phyloP scores from a whole-genome alignment of 139 green algal species.

The Ettlia oleoabundans region DNA sequence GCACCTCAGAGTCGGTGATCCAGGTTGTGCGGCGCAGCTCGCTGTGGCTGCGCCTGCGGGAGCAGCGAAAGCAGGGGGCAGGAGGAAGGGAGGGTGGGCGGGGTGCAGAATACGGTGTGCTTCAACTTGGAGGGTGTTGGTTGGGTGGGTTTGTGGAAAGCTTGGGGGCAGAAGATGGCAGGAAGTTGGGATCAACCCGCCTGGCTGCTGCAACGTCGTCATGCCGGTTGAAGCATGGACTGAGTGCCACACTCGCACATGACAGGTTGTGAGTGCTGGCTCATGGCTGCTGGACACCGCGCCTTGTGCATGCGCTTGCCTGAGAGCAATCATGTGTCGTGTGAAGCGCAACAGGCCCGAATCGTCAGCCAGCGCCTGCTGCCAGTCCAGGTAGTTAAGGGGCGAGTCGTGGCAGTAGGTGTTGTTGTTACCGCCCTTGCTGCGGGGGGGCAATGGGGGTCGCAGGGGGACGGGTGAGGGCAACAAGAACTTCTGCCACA shows the following conservation, averaged over 20 bases:
- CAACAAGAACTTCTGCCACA: no score
- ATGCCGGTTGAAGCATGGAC: no score
- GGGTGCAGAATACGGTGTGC: not conserved
- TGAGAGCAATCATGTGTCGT: conserved; percentile 68
- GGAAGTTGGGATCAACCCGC: no score
- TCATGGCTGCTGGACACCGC: no score
- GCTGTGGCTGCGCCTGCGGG: conserved; percentile 27
- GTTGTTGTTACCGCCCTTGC: conserved; percentile 98
- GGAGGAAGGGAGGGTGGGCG: not conserved
- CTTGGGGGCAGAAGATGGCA: no score
- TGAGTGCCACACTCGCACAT: no score
- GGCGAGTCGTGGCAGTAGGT: conserved; percentile 97
- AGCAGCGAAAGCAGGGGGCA: not conserved
- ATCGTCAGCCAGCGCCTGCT: conserved; percentile 59
- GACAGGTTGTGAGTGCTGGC: no score
- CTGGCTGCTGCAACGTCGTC: no score
- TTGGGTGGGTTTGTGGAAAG: no score
- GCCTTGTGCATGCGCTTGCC: conserved; percentile 17
- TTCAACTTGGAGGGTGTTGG: no score
- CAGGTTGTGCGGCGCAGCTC: conserved; percentile 71
- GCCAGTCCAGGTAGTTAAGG: conserved; percentile 93
- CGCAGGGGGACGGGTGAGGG: no score
- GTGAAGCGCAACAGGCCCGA: conserved; percentile 82
- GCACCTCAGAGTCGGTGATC: conserved; percentile 72
- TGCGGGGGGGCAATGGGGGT: no score